These are phyloP conservation scores for Zasmidium citrigriseum DNA, from an alignment of 2,329 filamentous ascomycete species.

Conservation along the genomic window DNA sequence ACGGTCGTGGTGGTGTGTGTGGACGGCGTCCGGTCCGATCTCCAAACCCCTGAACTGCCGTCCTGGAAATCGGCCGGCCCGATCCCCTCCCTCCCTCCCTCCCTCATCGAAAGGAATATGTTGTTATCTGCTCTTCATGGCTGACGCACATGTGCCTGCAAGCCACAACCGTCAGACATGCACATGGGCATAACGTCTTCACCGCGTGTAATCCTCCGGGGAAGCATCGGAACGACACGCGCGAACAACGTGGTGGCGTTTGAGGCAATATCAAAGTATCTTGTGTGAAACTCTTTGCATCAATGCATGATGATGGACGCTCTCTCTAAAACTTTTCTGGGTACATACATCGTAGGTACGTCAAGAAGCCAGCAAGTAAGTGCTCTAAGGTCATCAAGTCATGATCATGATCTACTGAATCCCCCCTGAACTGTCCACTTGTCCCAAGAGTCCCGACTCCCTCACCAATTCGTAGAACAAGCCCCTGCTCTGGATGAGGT, in stretches of 20 bases:
- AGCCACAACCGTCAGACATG: too few relatives aligned
- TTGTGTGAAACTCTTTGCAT: not conserved
- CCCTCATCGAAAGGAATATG: not conserved
- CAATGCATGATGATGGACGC: not conserved
- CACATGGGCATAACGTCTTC: not conserved
- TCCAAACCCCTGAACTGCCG: not conserved
- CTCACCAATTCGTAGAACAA: constrained; percentile 88
- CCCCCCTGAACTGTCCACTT: constrained; percentile 27
- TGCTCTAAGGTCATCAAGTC: too few relatives aligned
- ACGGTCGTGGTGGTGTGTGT: not conserved
- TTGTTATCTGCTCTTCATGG: not conserved
- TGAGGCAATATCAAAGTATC: not conserved
- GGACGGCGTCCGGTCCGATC: not conserved
- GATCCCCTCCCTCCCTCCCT: not conserved
- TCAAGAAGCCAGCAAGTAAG: too few relatives aligned
- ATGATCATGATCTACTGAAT: constrained; percentile 8
- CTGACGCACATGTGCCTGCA: too few relatives aligned
- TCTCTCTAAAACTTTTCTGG: not conserved
- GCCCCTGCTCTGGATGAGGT: constrained; percentile 73
- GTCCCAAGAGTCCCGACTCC: constrained; percentile 75
- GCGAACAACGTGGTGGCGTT: not conserved
- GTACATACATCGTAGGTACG: not conserved
- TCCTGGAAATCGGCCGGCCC: not conserved
- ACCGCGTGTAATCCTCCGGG: constrained; percentile 6
- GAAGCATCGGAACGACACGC: not conserved